Evolutionary conservation across 768 basidiomycete genomes (phyloP), one percentile per base, ranked within the genome.

Genomic region (Pleurotus citrinopileatus): DNA sequence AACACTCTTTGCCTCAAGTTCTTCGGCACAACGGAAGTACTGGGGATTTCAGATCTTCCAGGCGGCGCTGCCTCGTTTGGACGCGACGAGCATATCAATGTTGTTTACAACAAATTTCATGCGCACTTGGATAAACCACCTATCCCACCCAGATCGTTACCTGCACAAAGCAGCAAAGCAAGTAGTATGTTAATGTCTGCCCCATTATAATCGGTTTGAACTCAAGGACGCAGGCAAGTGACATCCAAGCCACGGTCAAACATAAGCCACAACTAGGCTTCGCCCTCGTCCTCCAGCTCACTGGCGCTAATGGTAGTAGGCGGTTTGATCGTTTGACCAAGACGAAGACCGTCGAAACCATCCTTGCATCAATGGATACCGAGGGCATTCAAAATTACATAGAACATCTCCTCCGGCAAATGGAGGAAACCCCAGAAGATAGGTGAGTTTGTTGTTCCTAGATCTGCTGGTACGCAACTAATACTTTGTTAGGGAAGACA

Each of bases 1-100:
- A 66, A 87, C 91, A 1, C 71, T 98, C 38, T 97, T 98, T 64
- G 84, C 89, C 5, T 74, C 86, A 5, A 87, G 87, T 17, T 84
- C 94, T 0, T 94, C 94, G 0, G 73, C 87, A 0, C 87, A 94
- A 67, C 83, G 93, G 46, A 96, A 97, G 70, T 92, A 88, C 63
- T 95, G 92, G 89, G 96, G 94, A n/a, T 96, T 98, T 73, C 87
- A 89, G 60, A 80, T 96, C 17, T 91, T 98, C 71, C 82, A 86
- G 62, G 87, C 83, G 58, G 84, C 92, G 6, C 73, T 97, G 37
- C 78, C 81, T 13, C 83, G 84, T 32, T 78, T 91, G 26, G 73
- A 79, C 13, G 68, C 82, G 15, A 70, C 80, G 42, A 86, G 83
- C 51, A 75, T 96, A 61, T 88, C 91, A 0, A 86, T 92, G 79